phyloP scores from a whole-genome alignment of 2,329 filamentous ascomycete genomes.

The Akanthomyces uredinophilus region DNA sequence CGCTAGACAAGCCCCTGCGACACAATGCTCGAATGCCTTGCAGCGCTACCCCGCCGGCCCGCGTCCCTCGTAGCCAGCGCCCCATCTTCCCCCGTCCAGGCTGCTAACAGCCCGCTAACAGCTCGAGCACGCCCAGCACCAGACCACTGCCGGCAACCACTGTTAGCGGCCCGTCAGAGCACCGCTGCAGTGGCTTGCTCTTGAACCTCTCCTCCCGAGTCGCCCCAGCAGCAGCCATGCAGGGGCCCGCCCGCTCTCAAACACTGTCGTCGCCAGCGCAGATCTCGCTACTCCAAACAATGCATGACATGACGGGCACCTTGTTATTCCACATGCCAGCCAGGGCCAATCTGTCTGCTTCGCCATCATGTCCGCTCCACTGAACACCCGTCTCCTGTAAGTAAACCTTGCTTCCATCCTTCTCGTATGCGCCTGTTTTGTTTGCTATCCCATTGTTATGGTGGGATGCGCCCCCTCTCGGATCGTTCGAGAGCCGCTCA shows the following conservation, averaged over 20 bases:
- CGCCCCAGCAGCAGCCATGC: slow-evolving; percentile 29
- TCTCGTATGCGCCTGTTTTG: neutral
- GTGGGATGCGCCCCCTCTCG: neutral
- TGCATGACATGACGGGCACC: neutral
- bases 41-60: slow-evolving; percentile 9
- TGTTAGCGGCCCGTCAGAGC: neutral
- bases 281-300: slow-evolving; percentile 10
- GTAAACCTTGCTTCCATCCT: neutral
- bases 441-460: slow-evolving; percentile 6
- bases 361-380: neutral
- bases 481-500: neutral
- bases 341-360: neutral
- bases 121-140: neutral
- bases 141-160: neutral
- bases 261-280: neutral
- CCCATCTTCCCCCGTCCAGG: no score
- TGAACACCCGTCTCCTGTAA: neutral
- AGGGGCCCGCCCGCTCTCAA: slow-evolving; percentile 20
- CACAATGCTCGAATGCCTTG: slow-evolving; percentile 1
- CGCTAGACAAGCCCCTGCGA: slow-evolving; percentile 2
- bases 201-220: slow-evolving; percentile 18
- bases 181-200: neutral
- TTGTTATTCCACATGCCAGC: slow-evolving; percentile 6
- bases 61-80: neutral
- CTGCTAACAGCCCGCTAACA: neutral